Evolutionary conservation across 495 filamentous ascomycete species (phyloP).

Genomic region (Penicillium fimorum): DNA sequence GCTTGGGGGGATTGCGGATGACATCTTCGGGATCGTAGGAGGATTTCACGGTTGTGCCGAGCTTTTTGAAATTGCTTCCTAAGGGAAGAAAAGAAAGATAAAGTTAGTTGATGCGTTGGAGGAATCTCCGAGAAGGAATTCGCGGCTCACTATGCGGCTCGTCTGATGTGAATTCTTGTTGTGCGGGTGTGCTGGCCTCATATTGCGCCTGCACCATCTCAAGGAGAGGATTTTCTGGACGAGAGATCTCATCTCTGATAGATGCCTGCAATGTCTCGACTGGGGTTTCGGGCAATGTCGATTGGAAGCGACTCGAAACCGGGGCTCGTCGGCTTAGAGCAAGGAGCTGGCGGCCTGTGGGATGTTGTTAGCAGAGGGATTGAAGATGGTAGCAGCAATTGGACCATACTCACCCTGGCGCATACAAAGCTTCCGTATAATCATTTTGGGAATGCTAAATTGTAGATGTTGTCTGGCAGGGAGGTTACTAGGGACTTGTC

Average conservation of each 20-base stretch:
- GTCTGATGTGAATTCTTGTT: constrained; percentile 2
- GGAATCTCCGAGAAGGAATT: neutral
- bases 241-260: constrained; percentile 9
- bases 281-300: constrained; percentile 29
- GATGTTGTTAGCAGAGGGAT: constrained; percentile 7
- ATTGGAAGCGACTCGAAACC: constrained; percentile 38
- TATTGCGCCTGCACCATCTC: constrained; percentile 17
- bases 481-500: constrained; percentile 27
- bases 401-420: constrained; percentile 42
- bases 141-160: constrained; percentile 26
- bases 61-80: constrained; percentile 35
- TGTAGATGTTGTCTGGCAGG: constrained; percentile 16
- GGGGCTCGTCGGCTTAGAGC: constrained; percentile 39
- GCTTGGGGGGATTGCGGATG: constrained; percentile 67
- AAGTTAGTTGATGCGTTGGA: neutral
- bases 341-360: constrained; percentile 44
- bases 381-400: neutral
- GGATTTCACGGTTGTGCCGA: constrained; percentile 30
- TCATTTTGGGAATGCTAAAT: constrained; percentile 36
- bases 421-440: constrained; percentile 43
- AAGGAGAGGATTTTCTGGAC: constrained; percentile 16
- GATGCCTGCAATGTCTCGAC: constrained; percentile 27
- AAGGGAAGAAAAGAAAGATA: neutral
- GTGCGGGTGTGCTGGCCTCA: constrained; percentile 6
- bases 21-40: constrained; percentile 65